Evolutionary conservation across 768 basidiomycete species (phyloP), one percentile per base, ranked within the genome.

Genomic region (Collybia mongolica): DNA sequence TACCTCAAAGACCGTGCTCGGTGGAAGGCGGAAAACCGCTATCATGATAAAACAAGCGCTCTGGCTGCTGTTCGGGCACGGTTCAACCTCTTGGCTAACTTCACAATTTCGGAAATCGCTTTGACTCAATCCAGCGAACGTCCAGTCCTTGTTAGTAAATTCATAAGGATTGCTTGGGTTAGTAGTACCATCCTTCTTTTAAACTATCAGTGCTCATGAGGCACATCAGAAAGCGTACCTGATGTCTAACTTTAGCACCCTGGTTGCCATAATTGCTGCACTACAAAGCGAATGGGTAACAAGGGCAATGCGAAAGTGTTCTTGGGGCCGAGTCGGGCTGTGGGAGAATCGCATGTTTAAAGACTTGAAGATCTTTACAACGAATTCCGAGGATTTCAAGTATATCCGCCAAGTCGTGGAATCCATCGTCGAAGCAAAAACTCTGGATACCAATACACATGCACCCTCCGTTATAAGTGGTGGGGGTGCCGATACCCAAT

Each of bases 111-210:
- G 2, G 94, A 97, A 70, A 79, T 96, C 46, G 79, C 93, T 19
- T 69, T 92, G 49, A 88, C 93, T 1, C 77, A 77, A 7, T 84
- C 84, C 5, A 66, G 66, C 46, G 83, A 90, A 46, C 78, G 93
- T 17, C 77, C 75, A 29, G 54, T 75, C 41, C 69, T 97, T 17
- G 80, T 90, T 43, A 72, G 71, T 51, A 94, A 93, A 69, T 87
- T 96, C 63, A 84, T 95, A 53, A 83, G 90, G 37, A 72, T 96
- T 49, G 93, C 93, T 35, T 92, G 84, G 77, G 92, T 93, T 57
- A 63, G 86, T 72, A 20, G 28, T 29, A 37, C 4, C 28, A 40
- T 54, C 32, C 15, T 32, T 39, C 9, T 46, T 32, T 14, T 3
- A 32, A 32, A 32, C 14, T 32, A 15, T 32, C 53, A 28, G 40